Percentiles rank a stretch among this genome's conserved stretches.
phyloP scores from a whole-genome alignment of 192 early-diverging fungal genomes.

The Linnemannia exigua region DNA sequence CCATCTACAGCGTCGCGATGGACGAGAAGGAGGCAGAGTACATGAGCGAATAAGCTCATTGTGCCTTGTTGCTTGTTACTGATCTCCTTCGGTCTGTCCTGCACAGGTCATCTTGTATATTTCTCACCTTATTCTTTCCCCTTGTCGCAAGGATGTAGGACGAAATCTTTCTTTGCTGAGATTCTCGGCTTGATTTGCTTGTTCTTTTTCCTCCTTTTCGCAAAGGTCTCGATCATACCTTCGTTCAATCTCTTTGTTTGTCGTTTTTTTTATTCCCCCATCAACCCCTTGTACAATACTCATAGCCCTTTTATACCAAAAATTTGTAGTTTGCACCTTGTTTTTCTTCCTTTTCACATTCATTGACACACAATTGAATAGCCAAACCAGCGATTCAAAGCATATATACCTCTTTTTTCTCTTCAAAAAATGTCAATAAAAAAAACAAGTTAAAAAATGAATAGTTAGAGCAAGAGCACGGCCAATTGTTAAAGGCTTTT shows the following conservation, averaged over 20 bases:
- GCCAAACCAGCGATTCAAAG: background rate
- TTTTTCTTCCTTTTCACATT: background rate
- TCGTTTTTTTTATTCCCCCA: background rate
- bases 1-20: conserved; percentile 30
- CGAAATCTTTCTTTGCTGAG: background rate
- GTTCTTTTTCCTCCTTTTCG: background rate
- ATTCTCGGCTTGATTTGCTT: background rate
- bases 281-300: background rate
- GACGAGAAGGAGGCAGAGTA: conserved; percentile 28
- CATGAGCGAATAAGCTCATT: conserved; percentile 41
- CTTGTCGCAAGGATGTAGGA: background rate
- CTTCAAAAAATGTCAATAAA: background rate
- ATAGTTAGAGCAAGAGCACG: background rate
- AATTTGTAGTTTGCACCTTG: conserved; percentile 5
- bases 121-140: background rate
- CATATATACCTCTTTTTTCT: background rate
- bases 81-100: background rate
- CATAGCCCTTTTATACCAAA: conserved; percentile 6
- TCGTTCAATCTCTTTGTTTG: background rate
- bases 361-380: background rate
- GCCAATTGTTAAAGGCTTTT: no score
- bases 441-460: conserved; percentile 8
- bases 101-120: background rate
- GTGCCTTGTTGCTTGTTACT: background rate
- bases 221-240: background rate